These are phyloP conservation scores for Phoma herbarum DNA, from an alignment of 2,329 filamentous ascomycete genomes.

Conservation along the genomic window DNA sequence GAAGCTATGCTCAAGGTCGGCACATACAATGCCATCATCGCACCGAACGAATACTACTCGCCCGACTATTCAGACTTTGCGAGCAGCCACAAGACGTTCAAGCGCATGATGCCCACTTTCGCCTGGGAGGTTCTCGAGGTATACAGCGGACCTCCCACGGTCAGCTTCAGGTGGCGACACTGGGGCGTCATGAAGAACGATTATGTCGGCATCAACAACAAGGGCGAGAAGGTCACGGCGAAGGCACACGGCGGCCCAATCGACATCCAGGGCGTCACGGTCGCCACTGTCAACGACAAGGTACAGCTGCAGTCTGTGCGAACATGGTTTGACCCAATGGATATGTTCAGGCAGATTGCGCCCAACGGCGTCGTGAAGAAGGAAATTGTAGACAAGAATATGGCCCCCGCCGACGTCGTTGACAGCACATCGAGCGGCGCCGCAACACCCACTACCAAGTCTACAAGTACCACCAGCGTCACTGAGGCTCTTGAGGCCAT, in stretches of 20 bases:
- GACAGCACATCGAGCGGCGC: slow-evolving; percentile 29
- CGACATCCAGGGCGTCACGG: slow-evolving; percentile 70
- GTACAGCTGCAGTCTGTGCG: slow-evolving; percentile 67
- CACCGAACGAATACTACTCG: slow-evolving; percentile 70
- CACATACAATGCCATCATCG: slow-evolving; percentile 74
- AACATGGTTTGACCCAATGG: slow-evolving; percentile 71
- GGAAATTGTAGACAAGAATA: slow-evolving; percentile 49
- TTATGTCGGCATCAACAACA: slow-evolving; percentile 70
- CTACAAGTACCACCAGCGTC: slow-evolving; percentile 24
- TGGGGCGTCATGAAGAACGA: slow-evolving; percentile 74
- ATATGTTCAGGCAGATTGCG: slow-evolving; percentile 73
- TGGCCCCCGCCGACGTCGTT: slow-evolving; percentile 41
- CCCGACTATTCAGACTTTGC: slow-evolving; percentile 69
- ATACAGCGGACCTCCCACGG: slow-evolving; percentile 69
- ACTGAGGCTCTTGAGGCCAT: slow-evolving; percentile 17
- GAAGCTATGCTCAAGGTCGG: slow-evolving; percentile 73
- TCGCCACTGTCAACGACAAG: slow-evolving; percentile 69
- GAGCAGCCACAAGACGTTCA: slow-evolving; percentile 74
- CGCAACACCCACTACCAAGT: slow-evolving; percentile 7
- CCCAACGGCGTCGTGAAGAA: slow-evolving; percentile 59
- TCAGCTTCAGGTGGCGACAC: slow-evolving; percentile 71
- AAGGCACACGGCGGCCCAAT: slow-evolving; percentile 69
- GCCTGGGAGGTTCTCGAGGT: slow-evolving; percentile 76
- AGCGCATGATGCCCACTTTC: slow-evolving; percentile 76
- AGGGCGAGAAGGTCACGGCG: slow-evolving; percentile 68